Conservation (phyloP, 179 eudicot species). For the Corrigiola litoralis region DNA sequence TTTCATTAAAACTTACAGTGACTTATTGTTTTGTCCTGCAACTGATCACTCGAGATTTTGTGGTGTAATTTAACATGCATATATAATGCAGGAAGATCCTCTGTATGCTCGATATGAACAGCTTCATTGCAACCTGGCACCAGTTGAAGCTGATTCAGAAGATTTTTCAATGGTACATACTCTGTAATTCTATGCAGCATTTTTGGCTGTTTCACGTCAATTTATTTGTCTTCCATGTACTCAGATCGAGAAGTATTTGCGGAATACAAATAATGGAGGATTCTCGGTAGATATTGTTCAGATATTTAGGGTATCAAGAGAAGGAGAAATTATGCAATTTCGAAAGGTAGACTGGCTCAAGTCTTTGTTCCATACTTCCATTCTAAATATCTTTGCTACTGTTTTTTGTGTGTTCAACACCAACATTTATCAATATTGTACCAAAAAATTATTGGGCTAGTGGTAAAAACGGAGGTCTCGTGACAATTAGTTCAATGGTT, state of each 20-base stretch:
- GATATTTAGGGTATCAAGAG: slow-evolving; percentile 54
- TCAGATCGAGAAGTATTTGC: slow-evolving; percentile 54
- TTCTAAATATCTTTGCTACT: not conserved
- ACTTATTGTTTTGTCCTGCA: no score
- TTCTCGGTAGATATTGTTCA: slow-evolving; percentile 59
- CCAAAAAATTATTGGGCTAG: no score
- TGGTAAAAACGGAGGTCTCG: no score
- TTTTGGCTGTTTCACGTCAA: not conserved
- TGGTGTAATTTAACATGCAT: not conserved
- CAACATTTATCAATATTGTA: no score
- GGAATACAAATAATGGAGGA: slow-evolving; percentile 65
- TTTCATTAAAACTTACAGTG: no score
- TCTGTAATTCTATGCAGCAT: not conserved
- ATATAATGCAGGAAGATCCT: slow-evolving; percentile 53
- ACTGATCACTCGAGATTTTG: not conserved
- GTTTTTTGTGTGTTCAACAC: not conserved
- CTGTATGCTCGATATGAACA: slow-evolving; percentile 52
- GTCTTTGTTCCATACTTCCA: not conserved
- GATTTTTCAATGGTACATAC: slow-evolving; percentile 50
- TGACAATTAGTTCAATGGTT: no score
- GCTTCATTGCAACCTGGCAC: slow-evolving; percentile 51
- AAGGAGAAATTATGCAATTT: slow-evolving; percentile 57
- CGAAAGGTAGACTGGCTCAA: slow-evolving; percentile 32
- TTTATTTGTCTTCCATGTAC: not conserved
- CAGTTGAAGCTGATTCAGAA: slow-evolving; percentile 50